These are phyloP conservation scores for Eucalyptus grandis DNA, from an alignment of 345 rosid species.

Conservation along the genomic window DNA sequence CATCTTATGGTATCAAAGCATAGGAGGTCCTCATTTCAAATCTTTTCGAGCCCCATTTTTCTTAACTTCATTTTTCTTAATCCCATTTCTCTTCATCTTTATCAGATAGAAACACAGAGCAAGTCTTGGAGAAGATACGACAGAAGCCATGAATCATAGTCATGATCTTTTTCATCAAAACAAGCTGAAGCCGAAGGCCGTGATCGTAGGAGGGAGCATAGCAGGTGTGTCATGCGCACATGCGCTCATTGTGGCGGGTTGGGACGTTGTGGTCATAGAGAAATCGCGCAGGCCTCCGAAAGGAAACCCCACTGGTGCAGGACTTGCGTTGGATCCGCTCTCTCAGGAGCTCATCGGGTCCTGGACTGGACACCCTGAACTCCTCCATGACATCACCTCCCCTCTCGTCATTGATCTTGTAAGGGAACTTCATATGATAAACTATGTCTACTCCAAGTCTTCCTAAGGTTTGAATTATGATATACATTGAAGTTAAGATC, in stretches of 20 bases:
- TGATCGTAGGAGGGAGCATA: slow-evolving; percentile 72
- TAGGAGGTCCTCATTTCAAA: too few species aligned
- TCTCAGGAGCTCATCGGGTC: slow-evolving; percentile 35
- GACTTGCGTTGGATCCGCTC: slow-evolving; percentile 44
- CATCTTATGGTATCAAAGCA: too few species aligned
- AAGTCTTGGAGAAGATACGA: neutral
- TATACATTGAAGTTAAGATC: neutral
- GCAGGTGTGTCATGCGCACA: slow-evolving; percentile 75
- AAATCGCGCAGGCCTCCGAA: slow-evolving; percentile 41
- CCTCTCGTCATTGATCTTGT: slow-evolving; percentile 58
- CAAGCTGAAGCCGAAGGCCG: slow-evolving; percentile 21
- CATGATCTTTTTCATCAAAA: neutral
- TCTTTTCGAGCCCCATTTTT: too few species aligned
- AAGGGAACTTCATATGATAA: neutral
- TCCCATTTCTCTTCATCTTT: too few species aligned
- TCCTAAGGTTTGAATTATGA: neutral
- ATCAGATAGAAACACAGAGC: neutral
- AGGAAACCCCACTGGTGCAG: slow-evolving; percentile 75
- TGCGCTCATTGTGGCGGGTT: slow-evolving; percentile 48
- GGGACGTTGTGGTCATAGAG: slow-evolving; percentile 61
- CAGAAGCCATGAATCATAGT: neutral
- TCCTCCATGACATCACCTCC: slow-evolving; percentile 29
- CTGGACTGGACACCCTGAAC: slow-evolving; percentile 41
- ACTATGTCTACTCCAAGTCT: neutral
- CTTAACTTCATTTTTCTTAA: too few species aligned